Conservation (phyloP, 1,139 yeast genomes). For the Saccharomyces hybrid region DNA sequence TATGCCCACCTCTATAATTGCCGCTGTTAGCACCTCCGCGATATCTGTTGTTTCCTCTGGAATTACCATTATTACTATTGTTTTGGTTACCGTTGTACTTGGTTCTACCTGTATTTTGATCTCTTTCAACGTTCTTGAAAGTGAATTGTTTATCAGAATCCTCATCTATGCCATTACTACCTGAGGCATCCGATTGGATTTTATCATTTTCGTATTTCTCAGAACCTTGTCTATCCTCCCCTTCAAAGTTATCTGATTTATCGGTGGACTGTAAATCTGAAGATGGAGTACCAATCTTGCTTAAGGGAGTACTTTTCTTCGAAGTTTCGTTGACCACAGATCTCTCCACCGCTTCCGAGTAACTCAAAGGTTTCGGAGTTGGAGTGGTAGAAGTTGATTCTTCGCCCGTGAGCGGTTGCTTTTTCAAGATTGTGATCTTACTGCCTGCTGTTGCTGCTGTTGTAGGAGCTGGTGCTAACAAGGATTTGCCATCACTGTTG, state of each 20-base stretch:
- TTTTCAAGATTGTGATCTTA: constrained; percentile 14
- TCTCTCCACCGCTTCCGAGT: constrained; percentile 23
- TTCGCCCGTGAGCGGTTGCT: constrained; percentile 11
- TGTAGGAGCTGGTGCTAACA: background rate
- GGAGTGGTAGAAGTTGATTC: constrained; percentile 7
- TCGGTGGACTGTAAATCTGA: constrained; percentile 4
- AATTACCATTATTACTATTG: constrained; percentile 9
- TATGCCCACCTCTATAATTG: constrained; percentile 8
- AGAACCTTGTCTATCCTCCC: background rate
- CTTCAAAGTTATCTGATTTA: constrained; percentile 1
- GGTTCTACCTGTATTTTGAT: constrained; percentile 2
- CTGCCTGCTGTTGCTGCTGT: constrained; percentile 7
- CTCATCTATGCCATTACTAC: constrained; percentile 1
- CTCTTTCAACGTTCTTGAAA: constrained; percentile 14
- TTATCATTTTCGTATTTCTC: constrained; percentile 2
- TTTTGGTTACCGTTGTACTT: constrained; percentile 7
- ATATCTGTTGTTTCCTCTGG: constrained; percentile 7
- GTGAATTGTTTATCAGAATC: constrained; percentile 8
- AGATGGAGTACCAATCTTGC: constrained; percentile 11
- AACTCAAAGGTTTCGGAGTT: constrained; percentile 19
- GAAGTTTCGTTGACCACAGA: constrained; percentile 17
- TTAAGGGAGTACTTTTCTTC: constrained; percentile 2
- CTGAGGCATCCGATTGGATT: background rate
- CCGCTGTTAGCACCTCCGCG: constrained; percentile 6
- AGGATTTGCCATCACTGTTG: background rate